Conservation (phyloP, 176 grass and related monocot species). For the sorghum (Sorghum bicolor) region DNA sequence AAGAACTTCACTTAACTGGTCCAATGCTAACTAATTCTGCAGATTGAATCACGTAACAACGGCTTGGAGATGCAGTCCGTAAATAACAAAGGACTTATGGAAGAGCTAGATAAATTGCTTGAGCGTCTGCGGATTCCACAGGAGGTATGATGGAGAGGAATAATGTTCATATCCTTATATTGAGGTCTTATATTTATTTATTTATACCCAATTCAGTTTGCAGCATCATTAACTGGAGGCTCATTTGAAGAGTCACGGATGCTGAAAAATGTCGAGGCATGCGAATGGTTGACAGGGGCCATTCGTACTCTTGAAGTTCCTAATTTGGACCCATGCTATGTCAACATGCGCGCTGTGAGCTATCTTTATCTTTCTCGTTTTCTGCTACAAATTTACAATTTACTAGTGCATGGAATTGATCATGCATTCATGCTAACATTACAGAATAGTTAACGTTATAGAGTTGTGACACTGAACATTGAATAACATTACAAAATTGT, state of each 20-base stretch:
- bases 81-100: slow-evolving; percentile 78
- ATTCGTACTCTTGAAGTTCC: slow-evolving; percentile 72
- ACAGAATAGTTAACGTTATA: background rate
- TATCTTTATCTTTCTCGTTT: slow-evolving; percentile 16
- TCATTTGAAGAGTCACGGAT: slow-evolving; percentile 94
- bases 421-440: slow-evolving; percentile 26
- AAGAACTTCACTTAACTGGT: background rate
- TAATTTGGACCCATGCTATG: slow-evolving; percentile 92
- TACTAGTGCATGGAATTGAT: slow-evolving; percentile 4
- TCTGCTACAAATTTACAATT: slow-evolving; percentile 17
- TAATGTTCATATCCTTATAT: slow-evolving; percentile 14
- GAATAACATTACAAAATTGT: background rate
- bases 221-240: slow-evolving; percentile 76
- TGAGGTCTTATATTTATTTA: slow-evolving; percentile 21
- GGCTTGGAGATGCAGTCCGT: slow-evolving; percentile 90
- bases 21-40: slow-evolving; percentile 12
- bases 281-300: slow-evolving; percentile 95
- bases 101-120: slow-evolving; percentile 88
- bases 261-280: slow-evolving; percentile 99
- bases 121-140: slow-evolving; percentile 70
- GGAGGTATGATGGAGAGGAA: slow-evolving; percentile 60
- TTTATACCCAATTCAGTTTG: slow-evolving; percentile 51
- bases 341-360: slow-evolving; percentile 80
- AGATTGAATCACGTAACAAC: slow-evolving; percentile 98
- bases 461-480: slow-evolving; percentile 16